A percentile compares a stretch with the other conserved stretches of the same genome.
Conservation (phyloP, 169 alveolate genomes). For the Blepharisma undulans region DNA sequence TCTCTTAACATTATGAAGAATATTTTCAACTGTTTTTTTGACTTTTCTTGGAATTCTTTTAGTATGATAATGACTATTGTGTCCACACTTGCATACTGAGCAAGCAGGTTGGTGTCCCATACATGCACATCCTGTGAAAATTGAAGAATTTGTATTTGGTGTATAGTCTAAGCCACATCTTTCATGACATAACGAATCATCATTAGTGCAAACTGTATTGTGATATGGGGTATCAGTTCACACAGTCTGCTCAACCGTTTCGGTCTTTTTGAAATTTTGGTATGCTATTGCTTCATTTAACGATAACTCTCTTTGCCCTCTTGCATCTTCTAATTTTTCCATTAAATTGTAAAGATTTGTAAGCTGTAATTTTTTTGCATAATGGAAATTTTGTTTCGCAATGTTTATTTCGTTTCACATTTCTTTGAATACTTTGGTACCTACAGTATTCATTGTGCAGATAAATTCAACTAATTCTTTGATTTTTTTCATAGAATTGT, state of each 20-base stretch:
- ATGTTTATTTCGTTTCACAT: background rate
- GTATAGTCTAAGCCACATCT: background rate
- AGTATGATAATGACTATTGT: background rate
- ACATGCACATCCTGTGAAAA: background rate
- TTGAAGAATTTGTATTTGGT: background rate
- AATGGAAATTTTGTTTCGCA: background rate
- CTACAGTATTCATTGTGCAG: background rate
- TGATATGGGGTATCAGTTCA: background rate
- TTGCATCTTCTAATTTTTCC: background rate
- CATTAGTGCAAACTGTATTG: background rate
- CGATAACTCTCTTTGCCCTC: background rate
- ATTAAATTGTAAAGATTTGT: background rate
- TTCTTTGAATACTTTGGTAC: background rate
- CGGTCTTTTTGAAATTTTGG: background rate
- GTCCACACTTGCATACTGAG: background rate
- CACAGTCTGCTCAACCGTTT: background rate
- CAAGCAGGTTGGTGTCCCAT: background rate
- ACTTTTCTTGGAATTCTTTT: background rate
- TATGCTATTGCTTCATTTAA: background rate
- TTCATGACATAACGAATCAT: conserved; percentile 3
- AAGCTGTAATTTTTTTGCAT: background rate
- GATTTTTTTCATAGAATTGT: background rate
- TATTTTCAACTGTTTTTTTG: background rate
- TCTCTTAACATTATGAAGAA: background rate
- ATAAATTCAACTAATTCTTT: background rate